Evolutionary conservation across 257 asterid genomes (phyloP).

Genomic region (Cinchona pubescens): DNA sequence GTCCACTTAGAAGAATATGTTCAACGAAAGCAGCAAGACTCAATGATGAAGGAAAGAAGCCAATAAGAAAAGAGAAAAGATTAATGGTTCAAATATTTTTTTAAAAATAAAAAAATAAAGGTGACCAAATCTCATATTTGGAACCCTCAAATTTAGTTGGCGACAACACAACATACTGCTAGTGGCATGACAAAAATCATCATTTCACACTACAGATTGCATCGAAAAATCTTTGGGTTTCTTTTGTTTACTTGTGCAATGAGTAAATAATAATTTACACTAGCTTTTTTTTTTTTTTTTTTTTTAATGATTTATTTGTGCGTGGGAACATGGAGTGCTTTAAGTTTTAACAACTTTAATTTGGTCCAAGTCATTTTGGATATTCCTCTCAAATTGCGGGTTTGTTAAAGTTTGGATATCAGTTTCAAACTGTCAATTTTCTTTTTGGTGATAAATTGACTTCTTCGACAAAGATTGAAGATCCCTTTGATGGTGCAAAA

Average conservation of each 20-base stretch:
- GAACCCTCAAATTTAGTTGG: background rate
- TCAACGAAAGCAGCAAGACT: conserved; percentile 10
- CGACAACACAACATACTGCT: background rate
- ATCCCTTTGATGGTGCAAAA: background rate
- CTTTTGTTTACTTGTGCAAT: background rate
- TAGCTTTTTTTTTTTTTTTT: background rate
- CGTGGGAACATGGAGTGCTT: no score
- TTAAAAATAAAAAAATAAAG: no score
- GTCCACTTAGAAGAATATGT: background rate
- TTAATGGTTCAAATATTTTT: no score
- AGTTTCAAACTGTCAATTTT: background rate
- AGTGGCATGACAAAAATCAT: background rate
- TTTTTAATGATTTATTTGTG: background rate
- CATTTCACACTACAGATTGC: background rate
- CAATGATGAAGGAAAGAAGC: background rate
- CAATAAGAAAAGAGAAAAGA: background rate
- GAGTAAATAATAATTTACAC: background rate
- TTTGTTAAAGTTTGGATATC: background rate
- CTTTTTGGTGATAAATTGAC: background rate
- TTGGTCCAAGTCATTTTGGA: background rate
- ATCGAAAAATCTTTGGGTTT: background rate
- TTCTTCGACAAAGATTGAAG: background rate
- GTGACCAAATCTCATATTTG: background rate
- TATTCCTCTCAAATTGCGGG: background rate
- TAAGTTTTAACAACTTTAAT: no score